Base-by-base conservation (phyloP, 2,329 filamentous ascomycete genomes). In the Aspergillus spinulosporus region DNA sequence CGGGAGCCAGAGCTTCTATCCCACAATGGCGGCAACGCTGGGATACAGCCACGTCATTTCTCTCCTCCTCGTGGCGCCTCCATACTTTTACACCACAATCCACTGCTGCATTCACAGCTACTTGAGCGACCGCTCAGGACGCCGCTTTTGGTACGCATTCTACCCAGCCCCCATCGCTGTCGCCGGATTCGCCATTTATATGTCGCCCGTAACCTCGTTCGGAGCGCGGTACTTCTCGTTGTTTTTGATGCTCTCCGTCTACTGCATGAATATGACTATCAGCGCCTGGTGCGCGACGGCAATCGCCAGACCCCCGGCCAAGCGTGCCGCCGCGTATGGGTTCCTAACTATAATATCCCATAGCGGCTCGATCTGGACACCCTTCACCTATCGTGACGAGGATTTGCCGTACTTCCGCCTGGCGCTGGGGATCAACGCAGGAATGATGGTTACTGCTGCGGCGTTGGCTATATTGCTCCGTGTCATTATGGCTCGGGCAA, bases 1-100 rank as follows among this genome's bases (percentile, higher is more conserved):
- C 1, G 77, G 76, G 3, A 78, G 80, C 61, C 76, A 80, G 56
- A 79, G 80, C 66, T 83, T 82, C 72, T 81, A 80, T 64, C 79
- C 79, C 0, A 76, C 78, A 1, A 74, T 76, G 59, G 80, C 70
- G 54, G 69, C 54, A 62, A 76, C 76, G 0, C 68, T 80, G 4
- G 73, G 73, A 39, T 77, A 75, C 59, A 68, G 58, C 61, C 63
- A 75, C 14, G 75, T 76, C 40, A 67, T 80, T 12, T 78, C 80
- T 1, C 63, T 81, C 11, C 66, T 81, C 4, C 72, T 81, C 21
- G 74, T 74, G 9, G 78, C 78, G 0, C 78, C 79, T 4, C 78
- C 78, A 0, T 81, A 80, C 64, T 62, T 79, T 42, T 78, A 81
- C 61, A 75, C 76, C 57, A 77, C 80, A 14, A 59, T 79, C 62